phyloP scores from a whole-genome alignment of 2,329 filamentous ascomycete genomes.

The Periconia digitata region DNA sequence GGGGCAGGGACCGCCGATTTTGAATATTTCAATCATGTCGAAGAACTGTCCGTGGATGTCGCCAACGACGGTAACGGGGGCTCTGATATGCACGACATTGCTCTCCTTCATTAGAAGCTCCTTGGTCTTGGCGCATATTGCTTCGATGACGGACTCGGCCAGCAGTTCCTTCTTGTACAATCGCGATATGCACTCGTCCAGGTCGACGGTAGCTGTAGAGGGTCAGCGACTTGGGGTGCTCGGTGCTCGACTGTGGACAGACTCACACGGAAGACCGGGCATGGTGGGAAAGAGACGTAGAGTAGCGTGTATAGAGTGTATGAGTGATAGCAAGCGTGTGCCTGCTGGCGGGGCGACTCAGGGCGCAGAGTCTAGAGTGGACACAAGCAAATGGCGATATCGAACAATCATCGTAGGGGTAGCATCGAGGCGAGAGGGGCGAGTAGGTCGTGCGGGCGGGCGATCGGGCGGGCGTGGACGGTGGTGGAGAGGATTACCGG shows the following conservation, averaged over 20 bases:
- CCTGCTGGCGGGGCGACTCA: constrained; percentile 31
- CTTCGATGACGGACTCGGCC: constrained; percentile 96
- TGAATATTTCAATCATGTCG: constrained; percentile 98
- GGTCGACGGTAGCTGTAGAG: constrained; percentile 80
- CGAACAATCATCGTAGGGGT: constrained; percentile 44
- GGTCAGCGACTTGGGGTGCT: constrained; percentile 9
- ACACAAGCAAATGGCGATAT: constrained; percentile 40
- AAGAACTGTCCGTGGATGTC: constrained; percentile 99
- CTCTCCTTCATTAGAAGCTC: constrained; percentile 99
- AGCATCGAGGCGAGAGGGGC: constrained; percentile 28
- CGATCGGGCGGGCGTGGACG: constrained; percentile 14
- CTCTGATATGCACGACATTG: constrained; percentile 96
- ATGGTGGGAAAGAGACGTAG: constrained; percentile 33
- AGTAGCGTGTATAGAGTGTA: neutral
- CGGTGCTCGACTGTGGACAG: constrained; percentile 1
- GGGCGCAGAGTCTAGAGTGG: constrained; percentile 39
- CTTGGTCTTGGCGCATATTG: constrained; percentile 98
- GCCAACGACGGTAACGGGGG: constrained; percentile 94
- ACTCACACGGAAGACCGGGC: constrained; percentile 55
- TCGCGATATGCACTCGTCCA: constrained; percentile 97
- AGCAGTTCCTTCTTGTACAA: constrained; percentile 97
- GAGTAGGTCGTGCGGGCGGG: constrained; percentile 15
- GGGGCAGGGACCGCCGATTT: constrained; percentile 94
- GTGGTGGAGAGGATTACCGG: constrained; percentile 13
- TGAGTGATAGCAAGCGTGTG: constrained; percentile 19